Percentiles rank a stretch among this genome's conserved stretches.
Conservation (phyloP, 1,284 basidiomycete genomes). For the Cutaneotrichosporon spelunceum region DNA sequence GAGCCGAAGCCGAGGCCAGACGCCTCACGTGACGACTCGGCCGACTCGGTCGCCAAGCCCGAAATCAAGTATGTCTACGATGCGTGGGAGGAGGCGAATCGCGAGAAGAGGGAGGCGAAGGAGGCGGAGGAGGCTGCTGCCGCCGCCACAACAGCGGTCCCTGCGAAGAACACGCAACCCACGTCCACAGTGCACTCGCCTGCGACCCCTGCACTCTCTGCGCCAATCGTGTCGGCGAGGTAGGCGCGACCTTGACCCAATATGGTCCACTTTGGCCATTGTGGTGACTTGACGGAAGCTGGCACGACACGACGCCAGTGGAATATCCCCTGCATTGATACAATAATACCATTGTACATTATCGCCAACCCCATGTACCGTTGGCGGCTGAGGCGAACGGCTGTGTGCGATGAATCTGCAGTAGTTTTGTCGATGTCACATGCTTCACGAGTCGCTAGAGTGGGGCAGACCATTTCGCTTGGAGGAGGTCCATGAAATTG, state of each 20-base stretch:
- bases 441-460: background rate
- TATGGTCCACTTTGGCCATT: background rate
- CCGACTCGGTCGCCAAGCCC: slow-evolving; percentile 38
- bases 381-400: background rate
- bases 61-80: slow-evolving; percentile 48
- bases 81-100: slow-evolving; percentile 45
- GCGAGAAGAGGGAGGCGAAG: slow-evolving; percentile 11
- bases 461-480: background rate
- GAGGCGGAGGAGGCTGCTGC: background rate
- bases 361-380: slow-evolving; percentile 4
- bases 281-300: background rate
- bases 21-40: slow-evolving; percentile 26
- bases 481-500: background rate
- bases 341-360: slow-evolving; percentile 12
- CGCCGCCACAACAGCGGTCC: background rate
- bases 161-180: background rate
- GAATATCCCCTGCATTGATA: slow-evolving; percentile 12
- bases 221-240: background rate
- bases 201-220: background rate
- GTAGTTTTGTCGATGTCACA: background rate
- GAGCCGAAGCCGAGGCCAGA: slow-evolving; percentile 11
- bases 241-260: background rate
- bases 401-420: background rate
- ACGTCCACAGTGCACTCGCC: slow-evolving; percentile 1
- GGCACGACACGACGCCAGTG: background rate